phyloP scores from a whole-genome alignment of 208 protist genomes.

The Angomonas ambiguus region DNA sequence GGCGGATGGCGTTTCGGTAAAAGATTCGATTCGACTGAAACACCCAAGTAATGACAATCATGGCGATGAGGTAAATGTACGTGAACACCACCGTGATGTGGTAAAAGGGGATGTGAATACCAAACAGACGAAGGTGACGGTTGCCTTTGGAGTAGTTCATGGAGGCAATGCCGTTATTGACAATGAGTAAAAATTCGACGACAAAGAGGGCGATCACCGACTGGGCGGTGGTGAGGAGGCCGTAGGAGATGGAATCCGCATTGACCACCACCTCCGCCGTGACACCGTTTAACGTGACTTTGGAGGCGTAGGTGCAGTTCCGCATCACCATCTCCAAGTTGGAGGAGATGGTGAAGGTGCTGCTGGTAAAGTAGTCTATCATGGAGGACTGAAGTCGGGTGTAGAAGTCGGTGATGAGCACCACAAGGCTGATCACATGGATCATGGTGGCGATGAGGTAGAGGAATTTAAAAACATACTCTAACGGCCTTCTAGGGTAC shows the following conservation, averaged over 20 bases:
- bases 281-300: slow-evolving; percentile 36
- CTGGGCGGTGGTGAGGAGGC: slow-evolving; percentile 62
- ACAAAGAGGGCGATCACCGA: slow-evolving; percentile 56
- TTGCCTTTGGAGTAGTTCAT: slow-evolving; percentile 55
- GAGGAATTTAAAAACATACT: slow-evolving; percentile 62
- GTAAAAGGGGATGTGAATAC: slow-evolving; percentile 75
- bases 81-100: slow-evolving; percentile 57
- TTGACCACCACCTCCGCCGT: slow-evolving; percentile 24
- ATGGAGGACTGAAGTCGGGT: slow-evolving; percentile 47
- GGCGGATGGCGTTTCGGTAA: slow-evolving; percentile 39
- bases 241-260: slow-evolving; percentile 35
- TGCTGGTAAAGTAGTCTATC: slow-evolving; percentile 49
- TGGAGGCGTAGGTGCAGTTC: slow-evolving; percentile 54
- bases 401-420: slow-evolving; percentile 69
- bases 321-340: slow-evolving; percentile 41
- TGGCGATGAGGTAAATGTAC: slow-evolving; percentile 50
- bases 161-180: slow-evolving; percentile 38
- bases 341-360: slow-evolving; percentile 25
- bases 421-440: slow-evolving; percentile 43
- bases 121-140: slow-evolving; percentile 64
- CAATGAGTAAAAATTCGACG: slow-evolving; percentile 61
- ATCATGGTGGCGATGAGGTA: slow-evolving; percentile 47
- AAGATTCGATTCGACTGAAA: slow-evolving; percentile 44
- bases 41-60: slow-evolving; percentile 51
- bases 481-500: slow-evolving; percentile 56